These are phyloP conservation scores for Excoecaria cochinchinensis DNA, from an alignment of 345 rosid species.

Conservation along the genomic window DNA sequence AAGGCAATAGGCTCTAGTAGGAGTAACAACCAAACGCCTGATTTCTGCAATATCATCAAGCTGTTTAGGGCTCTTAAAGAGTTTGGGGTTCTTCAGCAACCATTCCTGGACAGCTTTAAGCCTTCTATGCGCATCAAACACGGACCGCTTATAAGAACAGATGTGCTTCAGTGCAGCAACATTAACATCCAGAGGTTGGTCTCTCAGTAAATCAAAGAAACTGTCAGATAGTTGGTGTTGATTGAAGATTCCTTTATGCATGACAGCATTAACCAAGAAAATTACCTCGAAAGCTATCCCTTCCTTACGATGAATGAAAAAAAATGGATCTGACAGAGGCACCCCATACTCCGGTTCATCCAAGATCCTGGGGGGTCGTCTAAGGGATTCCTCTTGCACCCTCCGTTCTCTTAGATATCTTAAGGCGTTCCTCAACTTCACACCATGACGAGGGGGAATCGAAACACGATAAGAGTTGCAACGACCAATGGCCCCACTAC, in stretches of 20 bases:
- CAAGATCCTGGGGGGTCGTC: conserved; percentile 36
- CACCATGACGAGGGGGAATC: conserved; percentile 62
- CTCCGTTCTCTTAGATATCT: conserved; percentile 48
- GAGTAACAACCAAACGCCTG: conserved; percentile 75
- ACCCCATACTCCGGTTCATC: conserved; percentile 69
- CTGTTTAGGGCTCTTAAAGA: conserved; percentile 38
- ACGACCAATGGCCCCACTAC: conserved; percentile 70
- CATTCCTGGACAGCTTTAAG: conserved; percentile 64
- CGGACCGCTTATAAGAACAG: conserved; percentile 53
- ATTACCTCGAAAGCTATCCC: conserved; percentile 62
- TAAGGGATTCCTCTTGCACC: conserved; percentile 44
- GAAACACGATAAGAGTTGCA: conserved; percentile 59
- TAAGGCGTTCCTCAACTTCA: conserved; percentile 50
- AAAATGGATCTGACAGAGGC: conserved; percentile 53
- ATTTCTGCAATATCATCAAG: conserved; percentile 59
- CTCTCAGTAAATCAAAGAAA: conserved; percentile 62
- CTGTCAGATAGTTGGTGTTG: conserved; percentile 58
- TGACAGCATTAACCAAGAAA: conserved; percentile 70
- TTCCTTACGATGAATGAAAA: conserved; percentile 47
- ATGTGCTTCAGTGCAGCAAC: conserved; percentile 72
- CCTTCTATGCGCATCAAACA: conserved; percentile 59
- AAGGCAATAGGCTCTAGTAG: conserved; percentile 80
- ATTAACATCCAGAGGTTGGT: conserved; percentile 55
- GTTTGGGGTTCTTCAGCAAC: conserved; percentile 59
- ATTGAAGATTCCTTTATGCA: conserved; percentile 67